phyloP scores from a whole-genome alignment of 179 eudicot genomes.

The Gypsophila paniculata region DNA sequence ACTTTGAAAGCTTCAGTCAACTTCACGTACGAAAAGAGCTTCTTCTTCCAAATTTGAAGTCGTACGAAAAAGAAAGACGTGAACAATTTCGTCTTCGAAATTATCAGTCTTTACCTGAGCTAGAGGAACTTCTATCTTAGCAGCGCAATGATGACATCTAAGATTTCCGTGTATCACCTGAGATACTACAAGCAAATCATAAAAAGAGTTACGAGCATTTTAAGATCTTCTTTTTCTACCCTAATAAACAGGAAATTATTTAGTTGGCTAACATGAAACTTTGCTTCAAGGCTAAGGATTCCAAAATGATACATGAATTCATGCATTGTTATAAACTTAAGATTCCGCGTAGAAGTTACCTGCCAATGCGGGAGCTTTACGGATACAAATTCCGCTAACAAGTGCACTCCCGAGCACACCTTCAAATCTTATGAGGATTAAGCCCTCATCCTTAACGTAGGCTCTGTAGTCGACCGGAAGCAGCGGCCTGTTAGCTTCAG shows the following conservation, averaged over 20 bases:
- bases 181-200: slow-evolving; percentile 34
- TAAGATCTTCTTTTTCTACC: too few species aligned
- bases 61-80: too few species aligned
- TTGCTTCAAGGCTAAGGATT: too few species aligned
- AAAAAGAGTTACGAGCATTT: slow-evolving; percentile 8
- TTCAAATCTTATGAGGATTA: slow-evolving; percentile 60
- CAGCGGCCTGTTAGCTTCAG: slow-evolving; percentile 88
- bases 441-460: slow-evolving; percentile 57
- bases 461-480: slow-evolving; percentile 60
- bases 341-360: slow-evolving; percentile 35
- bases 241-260: too few species aligned
- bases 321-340: slow-evolving; percentile 10
- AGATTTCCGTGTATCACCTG: slow-evolving; percentile 36
- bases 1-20: too few species aligned
- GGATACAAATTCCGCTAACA: slow-evolving; percentile 78
- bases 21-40: too few species aligned
- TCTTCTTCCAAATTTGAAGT: too few species aligned
- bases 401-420: slow-evolving; percentile 68
- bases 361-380: slow-evolving; percentile 55
- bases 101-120: slow-evolving; percentile 51
- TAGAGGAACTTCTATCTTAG: slow-evolving; percentile 62
- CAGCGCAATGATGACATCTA: slow-evolving; percentile 61
- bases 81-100: slow-evolving; percentile 16
- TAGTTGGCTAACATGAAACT: too few species aligned
- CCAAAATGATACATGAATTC: too few species aligned